Conservation (phyloP, 2,329 filamentous ascomycete species). For the Venturiaceae sp. region DNA sequence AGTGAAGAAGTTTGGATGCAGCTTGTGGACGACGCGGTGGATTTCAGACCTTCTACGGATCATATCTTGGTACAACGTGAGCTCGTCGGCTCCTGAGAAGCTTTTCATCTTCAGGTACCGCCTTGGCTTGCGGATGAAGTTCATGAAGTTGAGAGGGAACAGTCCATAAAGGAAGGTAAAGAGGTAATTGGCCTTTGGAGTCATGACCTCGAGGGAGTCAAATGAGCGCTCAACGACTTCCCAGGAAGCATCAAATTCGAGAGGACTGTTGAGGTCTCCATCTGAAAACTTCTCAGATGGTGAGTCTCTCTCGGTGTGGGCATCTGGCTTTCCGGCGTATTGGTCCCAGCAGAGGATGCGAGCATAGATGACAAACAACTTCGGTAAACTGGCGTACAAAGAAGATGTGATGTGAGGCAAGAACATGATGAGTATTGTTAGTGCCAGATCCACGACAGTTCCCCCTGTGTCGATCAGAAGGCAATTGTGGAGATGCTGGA, state of each 20-base stretch:
- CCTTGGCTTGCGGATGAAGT: constrained; percentile 74
- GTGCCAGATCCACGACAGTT: constrained; percentile 62
- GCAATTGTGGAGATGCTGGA: constrained; percentile 62
- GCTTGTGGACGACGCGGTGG: constrained; percentile 61
- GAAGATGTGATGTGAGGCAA: constrained; percentile 71
- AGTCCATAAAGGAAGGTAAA: constrained; percentile 77
- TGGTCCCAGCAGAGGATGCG: constrained; percentile 71
- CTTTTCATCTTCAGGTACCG: constrained; percentile 67
- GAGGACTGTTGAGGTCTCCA: constrained; percentile 11
- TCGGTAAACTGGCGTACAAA: constrained; percentile 57
- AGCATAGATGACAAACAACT: constrained; percentile 73
- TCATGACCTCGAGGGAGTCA: constrained; percentile 51
- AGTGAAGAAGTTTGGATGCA: constrained; percentile 79
- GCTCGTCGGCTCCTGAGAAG: constrained; percentile 58
- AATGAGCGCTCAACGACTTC: constrained; percentile 52
- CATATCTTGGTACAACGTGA: constrained; percentile 69
- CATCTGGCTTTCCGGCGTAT: constrained; percentile 18
- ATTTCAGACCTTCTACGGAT: constrained; percentile 67
- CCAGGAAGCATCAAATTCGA: constrained; percentile 42
- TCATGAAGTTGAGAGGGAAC: constrained; percentile 79
- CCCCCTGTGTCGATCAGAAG: constrained; percentile 71
- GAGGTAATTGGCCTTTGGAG: constrained; percentile 62
- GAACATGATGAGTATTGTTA: constrained; percentile 72
- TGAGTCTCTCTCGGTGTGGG: constrained; percentile 4
- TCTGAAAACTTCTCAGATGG: constrained; percentile 19